Conservation (phyloP, 2,329 filamentous ascomycete genomes). For the Rhinocladiella similis region DNA sequence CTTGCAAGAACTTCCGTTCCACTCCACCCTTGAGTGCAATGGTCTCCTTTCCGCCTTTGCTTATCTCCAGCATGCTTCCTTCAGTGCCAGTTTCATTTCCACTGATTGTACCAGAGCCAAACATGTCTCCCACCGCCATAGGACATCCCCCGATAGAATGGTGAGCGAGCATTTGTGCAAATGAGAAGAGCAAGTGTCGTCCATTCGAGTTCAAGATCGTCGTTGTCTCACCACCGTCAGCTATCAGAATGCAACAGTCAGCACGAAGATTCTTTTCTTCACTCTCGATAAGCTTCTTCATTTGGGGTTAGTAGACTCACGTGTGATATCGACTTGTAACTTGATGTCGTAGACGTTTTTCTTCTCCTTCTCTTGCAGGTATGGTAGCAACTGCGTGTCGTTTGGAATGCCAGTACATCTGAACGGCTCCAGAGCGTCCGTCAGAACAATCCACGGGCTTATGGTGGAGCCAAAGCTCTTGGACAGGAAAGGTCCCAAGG, state of each 20-base stretch:
- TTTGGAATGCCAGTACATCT: conserved; percentile 56
- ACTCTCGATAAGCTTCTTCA: too few relatives aligned
- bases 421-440: conserved; percentile 73
- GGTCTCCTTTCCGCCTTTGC: conserved; percentile 64
- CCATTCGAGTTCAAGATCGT: conserved; percentile 63
- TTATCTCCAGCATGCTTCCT: conserved; percentile 73
- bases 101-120: conserved; percentile 78
- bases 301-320: conserved; percentile 38
- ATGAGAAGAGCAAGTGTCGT: conserved; percentile 74
- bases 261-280: neutral
- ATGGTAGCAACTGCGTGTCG: conserved; percentile 57
- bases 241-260: conserved; percentile 12
- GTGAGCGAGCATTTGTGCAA: conserved; percentile 79
- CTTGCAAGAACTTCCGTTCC: conserved; percentile 69
- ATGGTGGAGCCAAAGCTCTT: conserved; percentile 83
- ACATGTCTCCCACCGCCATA: conserved; percentile 70
- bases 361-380: conserved; percentile 61
- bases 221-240: conserved; percentile 51
- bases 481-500: conserved; percentile 76
- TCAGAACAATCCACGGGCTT: conserved; percentile 75
- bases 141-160: conserved; percentile 76
- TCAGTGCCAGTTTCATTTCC: conserved; percentile 59
- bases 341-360: conserved; percentile 68
- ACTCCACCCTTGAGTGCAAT: conserved; percentile 65
- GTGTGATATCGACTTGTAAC: conserved; percentile 65